Base-by-base conservation (phyloP, 139 green algal genomes). In the Chlamydomonas urium region DNA sequence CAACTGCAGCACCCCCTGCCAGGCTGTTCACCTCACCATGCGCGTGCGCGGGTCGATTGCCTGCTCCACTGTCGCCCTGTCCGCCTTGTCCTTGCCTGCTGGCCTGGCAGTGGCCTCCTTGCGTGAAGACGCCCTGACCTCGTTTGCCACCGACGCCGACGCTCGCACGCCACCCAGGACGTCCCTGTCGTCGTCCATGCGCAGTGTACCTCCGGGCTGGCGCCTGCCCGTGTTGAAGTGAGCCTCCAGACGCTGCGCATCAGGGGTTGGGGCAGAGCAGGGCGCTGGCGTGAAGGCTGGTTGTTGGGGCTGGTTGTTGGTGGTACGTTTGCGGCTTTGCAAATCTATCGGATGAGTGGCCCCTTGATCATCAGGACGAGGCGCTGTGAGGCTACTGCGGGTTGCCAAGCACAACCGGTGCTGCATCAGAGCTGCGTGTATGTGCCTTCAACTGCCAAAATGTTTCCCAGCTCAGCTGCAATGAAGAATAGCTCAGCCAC, bases 51-150 rank as follows among this genome's bases (percentile, higher is more conserved):
- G 94, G 81, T 98, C 94, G 38, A 98, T 77, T 2, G 86, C 90
- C 61, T 93, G 88, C 80, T 97, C 92, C 45, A 96, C 90, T 1
- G 93, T 98, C n/a, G 93, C 93, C 0, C 93, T 74, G 80, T 98
- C 92, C 23, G 63, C 73, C 62, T 96, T 94, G 82, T 98, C 93
- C 47, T 80, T 80, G 21, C 37, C 32, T 6, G 32, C 47, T 23
- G 69, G 61, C 5, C 68, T 45, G 8, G 47, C 4, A 0, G 32
- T 24, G 33, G 67, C 65, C 66, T 65, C 77, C 36, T 77, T 75
- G 14, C 45, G 38, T 5, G 75, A 78, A 62, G 66, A 77, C 35
- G 50, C 77, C n/a, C 65, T 68, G 28, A 71, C 36, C 38, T 71
- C 38, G 36, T 57, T 69, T 5, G 56, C 48, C 5, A 60, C 56